Base-by-base conservation (phyloP, 139 green algal species). In the Yamagishiella unicocca region DNA sequence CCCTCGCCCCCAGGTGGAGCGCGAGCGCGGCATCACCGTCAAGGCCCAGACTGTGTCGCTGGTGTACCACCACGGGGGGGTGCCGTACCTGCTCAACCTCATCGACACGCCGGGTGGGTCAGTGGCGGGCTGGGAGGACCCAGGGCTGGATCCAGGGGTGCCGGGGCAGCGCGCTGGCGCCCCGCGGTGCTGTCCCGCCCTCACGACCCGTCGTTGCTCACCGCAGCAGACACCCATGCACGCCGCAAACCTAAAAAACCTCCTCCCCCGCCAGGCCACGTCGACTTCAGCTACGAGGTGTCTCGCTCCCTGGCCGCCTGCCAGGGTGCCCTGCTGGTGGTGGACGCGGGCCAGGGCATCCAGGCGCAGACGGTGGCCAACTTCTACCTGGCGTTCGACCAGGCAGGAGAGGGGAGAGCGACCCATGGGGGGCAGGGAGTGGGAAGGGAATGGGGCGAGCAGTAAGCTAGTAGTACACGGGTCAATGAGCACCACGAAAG, bases 321-420 rank as follows among this genome's bases (percentile, higher is more conserved):
- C 87, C 93, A 98, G 89, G 96, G 96, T 3, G 96, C 94, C 14
- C 83, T 99, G 81, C 93, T 99, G 87, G 85, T 99, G 78, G 97
- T 99, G 67, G 97, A 99, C 88, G 97, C 90, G 1, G 84, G 66
- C 7, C 87, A 91, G 83, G 83, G 84, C 67, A 64, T 93, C 53
- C 92, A 97, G 90, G 95, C 95, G 22, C 93, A 93, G 90, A 93
- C 90, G 21, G 82, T 93, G 68, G 96, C 97, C 40, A 99, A 98
- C 91, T 99, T 98, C 89, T 97, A 94, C 81, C 89, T 98, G 22
- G 97, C 97, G 0, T 96, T 97, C 83, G 97, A 99, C 54, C 93
- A 96, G 79, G 79, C 62, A 31, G 24, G 55, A 22, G 21, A n/a
- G 42, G 42, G 17, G 21, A 3, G 71, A 27, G 42, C 9, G 21